Conservation (phyloP, 352 stramenopile genomes). For the Globisporangium emineosum region DNA sequence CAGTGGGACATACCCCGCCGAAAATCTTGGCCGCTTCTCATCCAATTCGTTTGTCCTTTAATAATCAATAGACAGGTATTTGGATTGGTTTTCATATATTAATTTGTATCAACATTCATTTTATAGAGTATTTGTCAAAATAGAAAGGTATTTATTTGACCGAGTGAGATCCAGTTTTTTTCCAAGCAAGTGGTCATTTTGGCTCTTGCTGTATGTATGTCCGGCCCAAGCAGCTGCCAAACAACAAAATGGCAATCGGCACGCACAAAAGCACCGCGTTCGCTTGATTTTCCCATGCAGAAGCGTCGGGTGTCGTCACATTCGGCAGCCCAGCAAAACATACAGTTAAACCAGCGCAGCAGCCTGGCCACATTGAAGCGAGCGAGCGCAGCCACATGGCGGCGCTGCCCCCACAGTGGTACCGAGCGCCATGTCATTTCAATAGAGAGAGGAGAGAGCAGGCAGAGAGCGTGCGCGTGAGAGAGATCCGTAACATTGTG, state of each 20-base stretch:
- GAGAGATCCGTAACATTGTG: conserved; percentile 2
- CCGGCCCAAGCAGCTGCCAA: background rate
- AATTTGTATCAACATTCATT: background rate
- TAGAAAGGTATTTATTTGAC: background rate
- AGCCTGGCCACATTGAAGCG: conserved; percentile 2
- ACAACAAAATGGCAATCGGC: background rate
- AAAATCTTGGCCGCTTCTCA: background rate
- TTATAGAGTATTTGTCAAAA: background rate
- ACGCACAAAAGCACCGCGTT: background rate
- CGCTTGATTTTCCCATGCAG: background rate
- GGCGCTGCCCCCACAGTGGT: background rate
- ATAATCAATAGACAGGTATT: background rate
- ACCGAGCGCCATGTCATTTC: background rate
- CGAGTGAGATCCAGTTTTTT: background rate
- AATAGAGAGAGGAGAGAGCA: background rate
- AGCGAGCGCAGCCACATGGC: conserved; percentile 2
- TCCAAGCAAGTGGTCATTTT: background rate
- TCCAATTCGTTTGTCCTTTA: background rate
- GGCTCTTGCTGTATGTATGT: background rate
- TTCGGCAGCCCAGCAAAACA: background rate
- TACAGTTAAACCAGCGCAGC: background rate
- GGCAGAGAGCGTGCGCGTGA: background rate
- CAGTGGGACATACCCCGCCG: background rate
- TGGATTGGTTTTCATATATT: background rate
- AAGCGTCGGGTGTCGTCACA: background rate